Evolutionary conservation across 2,329 filamentous ascomycete genomes (phyloP).

Genomic region (Chrysoporthe austroafricana): DNA sequence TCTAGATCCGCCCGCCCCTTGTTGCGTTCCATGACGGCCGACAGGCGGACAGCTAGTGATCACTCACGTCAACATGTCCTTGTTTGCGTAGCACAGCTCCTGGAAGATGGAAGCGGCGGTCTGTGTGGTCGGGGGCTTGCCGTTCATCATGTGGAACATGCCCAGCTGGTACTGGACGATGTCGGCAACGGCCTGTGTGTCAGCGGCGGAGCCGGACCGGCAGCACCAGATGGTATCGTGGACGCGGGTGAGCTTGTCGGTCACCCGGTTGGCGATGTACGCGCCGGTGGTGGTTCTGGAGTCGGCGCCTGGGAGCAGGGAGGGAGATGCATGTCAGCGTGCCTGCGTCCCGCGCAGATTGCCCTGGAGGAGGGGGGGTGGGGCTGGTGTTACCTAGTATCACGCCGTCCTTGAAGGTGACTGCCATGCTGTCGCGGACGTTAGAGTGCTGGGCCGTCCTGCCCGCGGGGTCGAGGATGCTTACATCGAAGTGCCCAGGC

Average conservation of each 20-base stretch:
- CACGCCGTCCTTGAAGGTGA: conserved; percentile 98
- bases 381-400: conserved; percentile 70
- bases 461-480: conserved; percentile 34
- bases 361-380: neutral
- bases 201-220: conserved; percentile 93
- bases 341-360: neutral
- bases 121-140: conserved; percentile 89
- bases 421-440: conserved; percentile 76
- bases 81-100: conserved; percentile 97
- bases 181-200: conserved; percentile 96
- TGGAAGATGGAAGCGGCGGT: conserved; percentile 96
- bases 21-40: neutral
- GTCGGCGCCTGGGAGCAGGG: conserved; percentile 69
- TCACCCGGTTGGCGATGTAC: conserved; percentile 99
- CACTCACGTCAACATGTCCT: conserved; percentile 83
- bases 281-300: conserved; percentile 96
- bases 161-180: conserved; percentile 97
- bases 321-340: neutral
- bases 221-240: conserved; percentile 99
- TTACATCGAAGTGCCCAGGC: conserved; percentile 96
- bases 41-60: neutral
- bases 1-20: neutral
- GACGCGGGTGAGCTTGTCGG: conserved; percentile 97
- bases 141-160: conserved; percentile 88
- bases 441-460: conserved; percentile 32